Evolutionary conservation across 345 rosid genomes (phyloP).

Genomic region (Populus euphratica): DNA sequence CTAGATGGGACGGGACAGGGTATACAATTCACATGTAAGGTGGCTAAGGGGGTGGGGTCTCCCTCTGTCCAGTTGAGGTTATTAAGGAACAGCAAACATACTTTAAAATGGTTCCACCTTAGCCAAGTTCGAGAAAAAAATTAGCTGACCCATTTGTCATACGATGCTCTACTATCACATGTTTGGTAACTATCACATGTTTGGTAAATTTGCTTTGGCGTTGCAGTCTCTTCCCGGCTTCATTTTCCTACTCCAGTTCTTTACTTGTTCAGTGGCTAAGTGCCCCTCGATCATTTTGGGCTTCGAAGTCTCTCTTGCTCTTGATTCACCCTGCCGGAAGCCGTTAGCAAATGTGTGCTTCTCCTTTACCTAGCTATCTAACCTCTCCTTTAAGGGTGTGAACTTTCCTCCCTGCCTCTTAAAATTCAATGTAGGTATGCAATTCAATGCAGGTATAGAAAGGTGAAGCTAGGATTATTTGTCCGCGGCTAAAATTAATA

Average conservation of each 20-base stretch:
- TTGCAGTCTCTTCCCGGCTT: not conserved
- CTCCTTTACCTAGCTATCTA: not conserved
- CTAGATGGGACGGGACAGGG: not conserved
- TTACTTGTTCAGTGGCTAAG: not conserved
- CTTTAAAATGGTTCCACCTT: slow-evolving; percentile 8
- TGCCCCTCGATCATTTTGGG: not conserved
- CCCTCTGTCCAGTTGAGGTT: slow-evolving; percentile 19
- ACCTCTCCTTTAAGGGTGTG: not conserved
- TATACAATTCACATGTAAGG: not conserved
- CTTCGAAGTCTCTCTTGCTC: not conserved
- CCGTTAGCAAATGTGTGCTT: not conserved
- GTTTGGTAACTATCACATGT: not conserved
- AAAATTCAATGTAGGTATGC: no score
- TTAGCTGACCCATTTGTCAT: slow-evolving; percentile 14
- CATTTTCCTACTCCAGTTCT: not conserved
- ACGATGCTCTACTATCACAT: not conserved
- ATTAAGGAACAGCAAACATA: not conserved
- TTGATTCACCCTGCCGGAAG: not conserved
- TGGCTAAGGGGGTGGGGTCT: not conserved
- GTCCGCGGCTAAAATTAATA: no score
- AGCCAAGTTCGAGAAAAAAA: not conserved
- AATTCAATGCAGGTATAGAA: no score
- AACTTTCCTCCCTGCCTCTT: not conserved
- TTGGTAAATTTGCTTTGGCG: not conserved
- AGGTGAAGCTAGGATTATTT: no score